Conservation (phyloP, 306 rosid genomes). For the Trichosanthes truncata region DNA sequence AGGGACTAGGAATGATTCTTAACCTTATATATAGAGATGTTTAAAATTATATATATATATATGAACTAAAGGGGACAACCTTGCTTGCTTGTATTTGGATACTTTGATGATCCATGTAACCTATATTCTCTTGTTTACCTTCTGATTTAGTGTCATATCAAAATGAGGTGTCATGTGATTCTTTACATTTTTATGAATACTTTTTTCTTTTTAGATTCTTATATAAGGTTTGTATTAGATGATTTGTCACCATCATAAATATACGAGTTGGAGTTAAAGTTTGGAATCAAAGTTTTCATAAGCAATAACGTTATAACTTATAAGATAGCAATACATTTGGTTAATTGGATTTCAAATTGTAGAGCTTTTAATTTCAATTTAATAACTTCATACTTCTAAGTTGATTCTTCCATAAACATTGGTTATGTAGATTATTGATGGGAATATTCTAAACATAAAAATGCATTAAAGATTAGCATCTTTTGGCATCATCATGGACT, state of each 20-base stretch:
- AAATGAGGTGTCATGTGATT: neutral
- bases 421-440: neutral
- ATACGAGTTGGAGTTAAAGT: neutral
- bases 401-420: neutral
- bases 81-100: too few relatives aligned
- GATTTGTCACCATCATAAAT: neutral
- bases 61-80: too few relatives aligned
- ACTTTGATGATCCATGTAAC: neutral
- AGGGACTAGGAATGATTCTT: too few relatives aligned
- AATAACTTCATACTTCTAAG: neutral
- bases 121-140: neutral
- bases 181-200: neutral
- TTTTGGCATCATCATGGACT: neutral
- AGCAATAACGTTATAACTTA: neutral
- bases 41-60: too few relatives aligned
- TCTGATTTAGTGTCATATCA: neutral
- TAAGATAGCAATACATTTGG: neutral
- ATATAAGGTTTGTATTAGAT: neutral
- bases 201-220: neutral
- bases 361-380: neutral
- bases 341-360: neutral
- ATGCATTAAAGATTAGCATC: neutral
- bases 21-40: too few relatives aligned
- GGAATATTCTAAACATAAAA: neutral
- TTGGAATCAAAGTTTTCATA: neutral